Evolutionary conservation across 768 basidiomycete genomes (phyloP), one percentile per base, ranked within the genome.

Genomic region (Pulveroboletus frians): DNA sequence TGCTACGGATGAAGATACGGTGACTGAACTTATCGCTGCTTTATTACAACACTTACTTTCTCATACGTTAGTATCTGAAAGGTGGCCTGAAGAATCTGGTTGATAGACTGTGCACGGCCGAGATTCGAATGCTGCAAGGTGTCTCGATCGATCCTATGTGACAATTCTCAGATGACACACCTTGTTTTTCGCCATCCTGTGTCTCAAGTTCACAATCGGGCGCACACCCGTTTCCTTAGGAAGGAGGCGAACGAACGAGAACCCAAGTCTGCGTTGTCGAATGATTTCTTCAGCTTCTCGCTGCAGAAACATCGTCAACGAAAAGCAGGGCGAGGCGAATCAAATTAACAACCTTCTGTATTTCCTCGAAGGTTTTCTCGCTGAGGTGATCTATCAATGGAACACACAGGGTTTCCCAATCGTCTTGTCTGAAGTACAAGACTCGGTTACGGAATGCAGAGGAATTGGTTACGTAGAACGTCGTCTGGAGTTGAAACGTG

Each of bases 151-250:
- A 46, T 20, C 21, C 31, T 3, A 1, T 20, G 5, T 4, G n/a
- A 3, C 21, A 29, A 34, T 20, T 48, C 7, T 40, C 9, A 17
- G 1, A 37, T 39, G 54, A 23, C 42, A 71, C 73, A 71, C 74
- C 54, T 62, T 69, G 47, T 60, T 67, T 50, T 50, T 57, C 23
- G 64, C 61, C 47, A 66, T 75, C 44, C 83, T 76, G 20, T 71
- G 66, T n/a, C 83, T 77, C 37, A 98, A 72, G 62, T 99, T 98
- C 23, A 96, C 88, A 52, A 98, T 95, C 0, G 94, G 94, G 27
- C 96, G 77, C 3, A 98, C 91, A 0, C 96, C 96, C 4, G 83
- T 89, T 50, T 94, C 94, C 66, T 98, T 99, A 0, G 96, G 96
- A 17, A 99, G 71, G 7, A 97, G 73, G 2, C 96, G 80, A 14